Conservation (phyloP, 371 early-diverging fungal genomes). For the Funneliformis caledonium region DNA sequence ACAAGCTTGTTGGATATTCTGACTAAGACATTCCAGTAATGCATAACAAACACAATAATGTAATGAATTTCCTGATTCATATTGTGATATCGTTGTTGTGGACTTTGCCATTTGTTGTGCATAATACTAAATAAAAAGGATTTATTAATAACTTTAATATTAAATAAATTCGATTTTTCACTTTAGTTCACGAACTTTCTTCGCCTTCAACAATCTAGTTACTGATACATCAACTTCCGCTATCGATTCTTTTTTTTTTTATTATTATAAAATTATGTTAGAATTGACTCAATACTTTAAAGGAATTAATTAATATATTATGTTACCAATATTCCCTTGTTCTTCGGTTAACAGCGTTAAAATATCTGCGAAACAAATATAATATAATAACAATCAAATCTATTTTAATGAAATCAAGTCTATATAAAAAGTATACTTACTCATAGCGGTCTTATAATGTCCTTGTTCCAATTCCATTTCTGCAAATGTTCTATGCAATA, state of each 20-base stretch:
- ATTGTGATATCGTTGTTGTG: slow-evolving; percentile 43
- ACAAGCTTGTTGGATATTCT: slow-evolving; percentile 53
- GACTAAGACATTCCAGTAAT: slow-evolving; percentile 58
- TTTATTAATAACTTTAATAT: background rate
- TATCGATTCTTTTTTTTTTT: slow-evolving; percentile 40
- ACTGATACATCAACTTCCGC: slow-evolving; percentile 38
- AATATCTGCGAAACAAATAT: slow-evolving; percentile 26
- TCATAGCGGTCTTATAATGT: slow-evolving; percentile 50
- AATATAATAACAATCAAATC: background rate
- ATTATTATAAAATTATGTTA: background rate
- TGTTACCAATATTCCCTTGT: slow-evolving; percentile 39
- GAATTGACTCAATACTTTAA: background rate
- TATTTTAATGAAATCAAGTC: slow-evolving; percentile 32
- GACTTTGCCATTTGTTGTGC: slow-evolving; percentile 50
- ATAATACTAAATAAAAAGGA: slow-evolving; percentile 46
- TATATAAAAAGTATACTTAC: slow-evolving; percentile 48
- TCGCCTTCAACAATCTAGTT: slow-evolving; percentile 49
- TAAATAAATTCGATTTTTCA: background rate
- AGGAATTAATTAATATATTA: background rate
- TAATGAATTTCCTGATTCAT: slow-evolving; percentile 44
- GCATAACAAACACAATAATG: slow-evolving; percentile 52
- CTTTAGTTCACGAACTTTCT: slow-evolving; percentile 50
- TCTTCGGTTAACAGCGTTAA: slow-evolving; percentile 22
- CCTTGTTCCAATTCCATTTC: slow-evolving; percentile 57
- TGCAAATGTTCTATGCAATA: slow-evolving; percentile 59